Percentiles rank a stretch among this genome's conserved stretches.
Conservation (phyloP, 495 filamentous ascomycete species). For the Daldinia loculata region DNA sequence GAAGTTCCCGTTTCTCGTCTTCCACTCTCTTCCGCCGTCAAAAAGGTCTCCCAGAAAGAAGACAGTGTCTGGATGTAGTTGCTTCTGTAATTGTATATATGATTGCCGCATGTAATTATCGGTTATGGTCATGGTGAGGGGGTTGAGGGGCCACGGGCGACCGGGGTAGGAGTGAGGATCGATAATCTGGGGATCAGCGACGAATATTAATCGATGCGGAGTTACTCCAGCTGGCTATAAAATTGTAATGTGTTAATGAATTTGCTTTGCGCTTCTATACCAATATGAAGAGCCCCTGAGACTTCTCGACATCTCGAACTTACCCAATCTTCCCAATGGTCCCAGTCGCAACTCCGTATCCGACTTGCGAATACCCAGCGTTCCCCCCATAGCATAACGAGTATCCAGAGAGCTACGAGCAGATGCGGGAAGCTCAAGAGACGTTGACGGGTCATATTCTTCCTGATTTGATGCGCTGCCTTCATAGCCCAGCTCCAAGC, state of each 20-base stretch:
- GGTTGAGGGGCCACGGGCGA: conserved; percentile 86
- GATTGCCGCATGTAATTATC: conserved; percentile 88
- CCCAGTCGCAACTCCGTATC: conserved; percentile 80
- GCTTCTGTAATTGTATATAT: conserved; percentile 73
- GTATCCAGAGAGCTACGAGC: conserved; percentile 76
- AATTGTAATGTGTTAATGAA: conserved; percentile 26
- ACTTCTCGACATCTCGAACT: conserved; percentile 43
- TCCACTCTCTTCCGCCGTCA: conserved; percentile 97
- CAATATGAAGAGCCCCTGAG: not conserved
- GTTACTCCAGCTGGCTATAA: conserved; percentile 73
- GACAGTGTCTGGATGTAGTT: conserved; percentile 79
- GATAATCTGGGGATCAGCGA: conserved; percentile 97
- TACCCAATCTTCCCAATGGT: conserved; percentile 92
- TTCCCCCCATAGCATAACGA: conserved; percentile 88
- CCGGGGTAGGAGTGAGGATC: conserved; percentile 97
- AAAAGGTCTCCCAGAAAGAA: conserved; percentile 96
- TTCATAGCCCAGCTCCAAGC: conserved; percentile 40
- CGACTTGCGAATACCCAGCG: conserved; percentile 73
- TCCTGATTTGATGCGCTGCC: conserved; percentile 44
- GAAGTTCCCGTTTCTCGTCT: conserved; percentile 65
- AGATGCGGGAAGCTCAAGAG: conserved; percentile 70
- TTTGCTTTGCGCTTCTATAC: not conserved
- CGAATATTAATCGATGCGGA: conserved; percentile 85
- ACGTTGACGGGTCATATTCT: conserved; percentile 55
- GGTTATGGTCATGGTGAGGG: conserved; percentile 80